Evolutionary conservation across 805 yeast genomes (phyloP).

Genomic region (Kodamaea leandrae): DNA sequence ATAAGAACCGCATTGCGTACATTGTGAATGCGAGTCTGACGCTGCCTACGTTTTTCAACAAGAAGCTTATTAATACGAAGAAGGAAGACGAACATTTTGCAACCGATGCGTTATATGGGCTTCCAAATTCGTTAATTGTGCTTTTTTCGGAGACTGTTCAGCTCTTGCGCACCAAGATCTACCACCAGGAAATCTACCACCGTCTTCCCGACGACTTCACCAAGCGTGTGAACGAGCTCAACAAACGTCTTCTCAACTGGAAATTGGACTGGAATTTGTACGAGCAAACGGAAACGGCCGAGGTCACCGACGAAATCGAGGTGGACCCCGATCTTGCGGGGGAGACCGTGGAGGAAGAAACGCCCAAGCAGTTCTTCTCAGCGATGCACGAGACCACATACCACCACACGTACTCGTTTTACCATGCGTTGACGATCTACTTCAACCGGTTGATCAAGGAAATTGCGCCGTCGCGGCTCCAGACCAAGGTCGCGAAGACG

Average conservation of each 20-base stretch:
- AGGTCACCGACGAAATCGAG: constrained; percentile 12
- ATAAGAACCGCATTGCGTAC: constrained; percentile 24
- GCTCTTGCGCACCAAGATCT: constrained; percentile 59
- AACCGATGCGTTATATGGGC: constrained; percentile 78
- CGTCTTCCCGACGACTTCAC: constrained; percentile 34
- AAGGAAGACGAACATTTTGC: constrained; percentile 58
- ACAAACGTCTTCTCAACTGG: constrained; percentile 49
- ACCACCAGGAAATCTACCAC: constrained; percentile 37
- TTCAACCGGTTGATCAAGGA: constrained; percentile 63
- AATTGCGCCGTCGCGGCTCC: constrained; percentile 54
- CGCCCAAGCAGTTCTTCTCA: constrained; percentile 39
- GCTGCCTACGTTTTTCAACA: constrained; percentile 41
- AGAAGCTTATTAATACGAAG: constrained; percentile 44
- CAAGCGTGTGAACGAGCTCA: constrained; percentile 24
- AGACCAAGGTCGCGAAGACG: constrained; percentile 58
- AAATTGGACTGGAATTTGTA: constrained; percentile 68
- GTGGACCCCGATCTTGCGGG: constrained; percentile 14
- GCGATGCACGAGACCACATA: constrained; percentile 68
- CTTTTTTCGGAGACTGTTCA: constrained; percentile 72
- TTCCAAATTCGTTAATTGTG: constrained; percentile 75
- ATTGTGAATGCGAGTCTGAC: constrained; percentile 23
- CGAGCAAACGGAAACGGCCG: constrained; percentile 18
- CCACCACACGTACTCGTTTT: constrained; percentile 79
- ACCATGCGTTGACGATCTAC: constrained; percentile 68
- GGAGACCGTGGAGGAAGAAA: constrained; percentile 11